Conservation (phyloP, 257 asterid genomes). For the Solanum sejunctum region DNA sequence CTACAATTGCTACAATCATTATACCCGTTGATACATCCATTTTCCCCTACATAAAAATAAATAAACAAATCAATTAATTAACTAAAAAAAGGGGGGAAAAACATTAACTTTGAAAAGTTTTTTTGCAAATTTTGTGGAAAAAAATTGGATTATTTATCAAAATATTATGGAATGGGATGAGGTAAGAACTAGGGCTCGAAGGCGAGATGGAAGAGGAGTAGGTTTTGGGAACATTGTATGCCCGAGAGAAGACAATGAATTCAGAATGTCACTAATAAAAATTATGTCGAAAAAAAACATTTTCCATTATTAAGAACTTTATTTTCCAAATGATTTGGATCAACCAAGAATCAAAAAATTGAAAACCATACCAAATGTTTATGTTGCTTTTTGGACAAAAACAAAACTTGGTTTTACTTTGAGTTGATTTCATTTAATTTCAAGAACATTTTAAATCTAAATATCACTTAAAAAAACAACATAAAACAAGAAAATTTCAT, state of each 20-base stretch:
- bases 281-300: neutral
- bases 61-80: neutral
- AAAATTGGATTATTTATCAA: neutral
- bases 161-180: neutral
- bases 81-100: neutral
- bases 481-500: neutral
- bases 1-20: constrained; percentile 23
- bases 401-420: neutral
- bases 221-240: neutral
- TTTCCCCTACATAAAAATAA: neutral
- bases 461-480: neutral
- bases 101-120: neutral
- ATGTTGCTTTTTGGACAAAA: neutral
- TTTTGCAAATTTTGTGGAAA: neutral
- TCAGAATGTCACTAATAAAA: neutral
- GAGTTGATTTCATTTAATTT: neutral
- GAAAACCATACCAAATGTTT: neutral
- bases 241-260: neutral
- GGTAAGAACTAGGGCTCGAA: neutral
- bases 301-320: too few relatives aligned
- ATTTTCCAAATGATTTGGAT: neutral
- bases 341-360: neutral
- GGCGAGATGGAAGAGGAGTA: too few relatives aligned
- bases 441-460: neutral
- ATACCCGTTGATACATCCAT: constrained; percentile 29